Evolutionary conservation across 2,329 filamentous ascomycete genomes (phyloP).

Genomic region (Fusarium dimerum): DNA sequence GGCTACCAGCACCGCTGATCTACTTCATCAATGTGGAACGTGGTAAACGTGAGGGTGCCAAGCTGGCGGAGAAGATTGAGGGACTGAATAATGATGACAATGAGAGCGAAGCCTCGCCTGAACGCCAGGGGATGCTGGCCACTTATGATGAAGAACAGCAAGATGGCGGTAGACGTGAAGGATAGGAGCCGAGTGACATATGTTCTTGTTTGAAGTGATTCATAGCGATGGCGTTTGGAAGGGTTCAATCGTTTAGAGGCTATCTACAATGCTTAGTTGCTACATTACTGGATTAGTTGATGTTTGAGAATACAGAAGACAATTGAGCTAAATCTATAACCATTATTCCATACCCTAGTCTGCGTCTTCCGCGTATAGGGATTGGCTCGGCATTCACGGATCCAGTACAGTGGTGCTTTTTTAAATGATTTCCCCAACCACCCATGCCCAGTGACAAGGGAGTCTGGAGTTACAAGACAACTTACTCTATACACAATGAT

Average conservation of each 20-base stretch:
- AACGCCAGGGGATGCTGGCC: conserved; percentile 31
- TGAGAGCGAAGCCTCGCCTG: conserved; percentile 17
- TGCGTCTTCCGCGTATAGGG: no score
- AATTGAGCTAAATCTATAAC: no score
- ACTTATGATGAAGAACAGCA: conserved; percentile 29
- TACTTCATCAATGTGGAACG: conserved; percentile 82
- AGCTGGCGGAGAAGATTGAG: conserved; percentile 61
- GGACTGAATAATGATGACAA: conserved; percentile 43
- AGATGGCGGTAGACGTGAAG: conserved; percentile 8
- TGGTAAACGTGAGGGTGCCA: conserved; percentile 68
- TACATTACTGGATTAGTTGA: background rate
- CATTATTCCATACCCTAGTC: no score
- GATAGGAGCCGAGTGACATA: conserved; percentile 1
- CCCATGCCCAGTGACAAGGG: no score
- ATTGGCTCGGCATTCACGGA: no score
- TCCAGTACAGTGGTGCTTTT: no score
- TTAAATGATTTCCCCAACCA: no score
- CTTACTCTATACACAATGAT: no score
- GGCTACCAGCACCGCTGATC: conserved; percentile 81
- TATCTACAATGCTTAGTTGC: background rate
- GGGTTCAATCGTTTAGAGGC: background rate
- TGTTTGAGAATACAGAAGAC: no score
- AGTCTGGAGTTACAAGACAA: no score
- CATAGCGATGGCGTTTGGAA: conserved; percentile 30
- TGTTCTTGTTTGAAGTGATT: conserved; percentile 2